A percentile compares a stretch with the other conserved stretches of the same genome.
Evolutionary conservation across 2,329 filamentous ascomycete genomes (phyloP).

Genomic region (Aschersonia sp.): DNA sequence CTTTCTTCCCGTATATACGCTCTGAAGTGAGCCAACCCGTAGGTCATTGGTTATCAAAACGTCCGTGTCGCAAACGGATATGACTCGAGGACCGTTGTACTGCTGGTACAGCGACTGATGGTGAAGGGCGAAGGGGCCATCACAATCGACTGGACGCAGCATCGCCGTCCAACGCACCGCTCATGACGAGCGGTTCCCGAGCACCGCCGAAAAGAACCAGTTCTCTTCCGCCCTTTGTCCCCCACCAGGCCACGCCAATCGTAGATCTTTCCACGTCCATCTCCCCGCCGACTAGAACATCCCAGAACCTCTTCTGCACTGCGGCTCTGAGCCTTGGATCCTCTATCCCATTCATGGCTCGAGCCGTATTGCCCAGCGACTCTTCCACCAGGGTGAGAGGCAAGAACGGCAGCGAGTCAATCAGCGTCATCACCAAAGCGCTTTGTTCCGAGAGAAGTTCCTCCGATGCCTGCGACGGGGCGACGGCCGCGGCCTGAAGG

Average conservation of each 20-base stretch:
- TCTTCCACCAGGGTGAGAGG: constrained; percentile 58
- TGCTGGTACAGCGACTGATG: too few species aligned
- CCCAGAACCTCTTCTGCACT: constrained; percentile 62
- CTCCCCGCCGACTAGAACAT: constrained; percentile 65
- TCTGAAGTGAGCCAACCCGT: too few species aligned
- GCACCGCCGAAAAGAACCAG: constrained; percentile 22
- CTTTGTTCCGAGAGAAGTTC: constrained; percentile 59
- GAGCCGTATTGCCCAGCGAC: constrained; percentile 62
- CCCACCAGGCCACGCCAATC: constrained; percentile 79
- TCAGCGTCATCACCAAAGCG: constrained; percentile 58
- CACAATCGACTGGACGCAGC: constrained; percentile 20
- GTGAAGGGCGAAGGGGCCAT: constrained; percentile 2
- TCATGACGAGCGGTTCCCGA: constrained; percentile 30
- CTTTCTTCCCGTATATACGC: too few species aligned
- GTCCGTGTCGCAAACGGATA: too few species aligned
- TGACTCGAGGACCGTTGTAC: too few species aligned
- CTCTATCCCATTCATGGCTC: constrained; percentile 48
- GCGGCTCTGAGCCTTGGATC: constrained; percentile 47
- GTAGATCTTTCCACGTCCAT: constrained; percentile 77
- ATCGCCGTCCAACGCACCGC: constrained; percentile 30
- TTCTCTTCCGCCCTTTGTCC: constrained; percentile 39
- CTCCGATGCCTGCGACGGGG: constrained; percentile 14
- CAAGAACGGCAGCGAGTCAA: constrained; percentile 67
- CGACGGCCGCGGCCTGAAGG: constrained; percentile 20
- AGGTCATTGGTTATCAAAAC: too few species aligned